These are phyloP conservation scores for Xylariaceae sp. DNA, from an alignment of 2,329 filamentous ascomycete genomes.

Conservation along the genomic window DNA sequence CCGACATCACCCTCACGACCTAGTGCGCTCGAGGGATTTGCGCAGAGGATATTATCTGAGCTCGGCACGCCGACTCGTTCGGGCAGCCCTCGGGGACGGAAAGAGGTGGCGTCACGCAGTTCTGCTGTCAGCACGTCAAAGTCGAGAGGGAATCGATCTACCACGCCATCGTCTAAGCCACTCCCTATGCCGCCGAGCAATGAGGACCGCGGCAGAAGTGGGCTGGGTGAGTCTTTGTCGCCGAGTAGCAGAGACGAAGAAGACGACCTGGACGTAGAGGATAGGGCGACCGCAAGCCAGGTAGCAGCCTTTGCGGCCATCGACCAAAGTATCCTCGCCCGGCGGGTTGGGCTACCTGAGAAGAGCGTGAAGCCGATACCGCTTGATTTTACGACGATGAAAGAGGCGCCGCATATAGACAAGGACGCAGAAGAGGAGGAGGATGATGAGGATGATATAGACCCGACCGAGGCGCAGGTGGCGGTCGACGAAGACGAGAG, in stretches of 20 bases:
- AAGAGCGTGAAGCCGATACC: slow-evolving; percentile 42
- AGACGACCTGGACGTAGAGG: too few species aligned
- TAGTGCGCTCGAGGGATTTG: slow-evolving; percentile 54
- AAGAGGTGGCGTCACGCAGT: slow-evolving; percentile 36
- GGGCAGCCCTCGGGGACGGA: slow-evolving; percentile 45
- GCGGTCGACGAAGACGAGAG: slow-evolving; percentile 25
- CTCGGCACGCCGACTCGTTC: slow-evolving; percentile 49
- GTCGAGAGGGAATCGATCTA: slow-evolving; percentile 26
- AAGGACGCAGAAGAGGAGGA: slow-evolving; percentile 24
- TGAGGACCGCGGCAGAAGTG: slow-evolving; percentile 32
- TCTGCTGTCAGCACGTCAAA: slow-evolving; percentile 25
- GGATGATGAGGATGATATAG: slow-evolving; percentile 23
- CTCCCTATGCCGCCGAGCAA: slow-evolving; percentile 37
- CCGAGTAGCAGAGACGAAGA: slow-evolving; percentile 33
- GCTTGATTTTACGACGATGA: slow-evolving; percentile 38
- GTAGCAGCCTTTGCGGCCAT: slow-evolving; percentile 57
- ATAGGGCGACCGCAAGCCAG: too few species aligned
- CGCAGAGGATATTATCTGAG: slow-evolving; percentile 58
- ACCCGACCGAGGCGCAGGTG: slow-evolving; percentile 20
- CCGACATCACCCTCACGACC: slow-evolving; percentile 48
- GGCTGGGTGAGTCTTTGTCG: slow-evolving; percentile 36
- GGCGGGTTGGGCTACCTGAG: slow-evolving; percentile 46
- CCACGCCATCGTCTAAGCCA: slow-evolving; percentile 32
- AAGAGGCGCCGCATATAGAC: slow-evolving; percentile 19
- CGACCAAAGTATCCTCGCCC: slow-evolving; percentile 56